Percentiles rank a stretch among this genome's conserved stretches.
Conservation (phyloP, 208 protist species). For the Histomonas meleagridis region DNA sequence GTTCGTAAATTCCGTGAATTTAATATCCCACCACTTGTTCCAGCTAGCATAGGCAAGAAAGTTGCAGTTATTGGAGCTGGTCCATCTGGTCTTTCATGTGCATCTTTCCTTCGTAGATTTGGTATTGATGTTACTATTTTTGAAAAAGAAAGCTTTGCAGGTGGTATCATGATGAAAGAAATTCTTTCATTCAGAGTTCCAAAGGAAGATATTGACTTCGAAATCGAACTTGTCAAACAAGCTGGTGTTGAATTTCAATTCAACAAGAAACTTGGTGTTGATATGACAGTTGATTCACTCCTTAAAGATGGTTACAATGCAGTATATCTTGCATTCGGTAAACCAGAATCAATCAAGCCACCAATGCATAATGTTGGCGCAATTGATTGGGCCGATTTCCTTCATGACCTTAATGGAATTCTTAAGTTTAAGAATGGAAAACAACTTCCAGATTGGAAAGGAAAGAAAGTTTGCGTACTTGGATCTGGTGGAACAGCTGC, state of each 20-base stretch:
- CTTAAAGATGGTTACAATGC: constrained; percentile 60
- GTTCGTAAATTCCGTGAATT: constrained; percentile 61
- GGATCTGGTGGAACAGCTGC: constrained; percentile 73
- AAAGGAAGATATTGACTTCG: constrained; percentile 63
- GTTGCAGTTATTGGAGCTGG: constrained; percentile 56
- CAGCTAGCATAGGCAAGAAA: background rate
- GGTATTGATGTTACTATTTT: constrained; percentile 72
- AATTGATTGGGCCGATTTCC: constrained; percentile 63
- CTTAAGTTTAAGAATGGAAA: constrained; percentile 57
- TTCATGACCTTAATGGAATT: constrained; percentile 44
- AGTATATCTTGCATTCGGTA: constrained; percentile 67
- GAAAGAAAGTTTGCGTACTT: constrained; percentile 64
- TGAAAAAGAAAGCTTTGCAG: constrained; percentile 61
- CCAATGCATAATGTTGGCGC: constrained; percentile 53
- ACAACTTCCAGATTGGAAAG: constrained; percentile 56
- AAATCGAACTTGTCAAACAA: constrained; percentile 65
- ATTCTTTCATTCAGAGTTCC: constrained; percentile 66
- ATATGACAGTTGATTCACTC: constrained; percentile 60
- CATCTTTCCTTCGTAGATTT: constrained; percentile 65
- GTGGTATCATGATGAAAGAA: constrained; percentile 60
- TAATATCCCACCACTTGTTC: constrained; percentile 57
- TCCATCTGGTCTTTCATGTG: constrained; percentile 62
- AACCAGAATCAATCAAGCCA: background rate
- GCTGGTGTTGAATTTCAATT: constrained; percentile 59
- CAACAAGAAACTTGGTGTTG: constrained; percentile 49